Evolutionary conservation across 345 rosid species (phyloP), one percentile per base, ranked within the genome.

Genomic region (Sonneratia alba): DNA sequence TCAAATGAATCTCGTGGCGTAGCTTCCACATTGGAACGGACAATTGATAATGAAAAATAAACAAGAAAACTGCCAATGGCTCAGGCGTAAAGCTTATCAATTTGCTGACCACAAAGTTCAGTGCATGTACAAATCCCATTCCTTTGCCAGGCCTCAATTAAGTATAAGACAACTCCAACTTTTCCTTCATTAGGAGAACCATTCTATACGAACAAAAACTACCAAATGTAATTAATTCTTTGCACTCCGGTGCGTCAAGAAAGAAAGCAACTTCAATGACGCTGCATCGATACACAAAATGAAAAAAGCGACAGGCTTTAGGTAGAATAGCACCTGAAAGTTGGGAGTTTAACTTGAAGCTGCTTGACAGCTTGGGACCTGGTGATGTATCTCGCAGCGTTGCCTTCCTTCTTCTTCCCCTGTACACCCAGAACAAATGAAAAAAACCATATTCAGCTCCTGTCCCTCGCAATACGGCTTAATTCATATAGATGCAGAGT

Each of bases 401-500:
- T 92, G 67, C 99, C 99, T 83, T 92, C 98, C 85, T 85, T 95
- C 79, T 88, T 95, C 87, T 95, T 95, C 14, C 99, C 99, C 99
- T 95, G 81, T 1, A 73, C 75, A 71, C 36, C 34, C 71, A 4
- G 72, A 9, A 13, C 43, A 63, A 63, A 18, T 24, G 22, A 38
- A 40, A 4, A 10, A 76, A 70, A 66, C 40, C 15, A 53, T 13
- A 34, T 14, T 53, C 72, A 70, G 24, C 3, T 18, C 6, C 15
- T 6, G 9, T 11, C 65, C n/a, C 6, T 7, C 22, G 7, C 32
- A 21, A 36, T 24, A 8, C 56, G 48, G 27, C 15, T 40, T 22
- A 42, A 40, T n/a, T 14, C 16, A 12, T 10, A 3, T 34, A 10
- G 37, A 10, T 12, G 43, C 38, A 53, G 11, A 11, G 1, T 22